Evolutionary conservation across 441 rosid genomes (phyloP), one percentile per base, ranked within the genome.

Genomic region (Adansonia rubrostipa): DNA sequence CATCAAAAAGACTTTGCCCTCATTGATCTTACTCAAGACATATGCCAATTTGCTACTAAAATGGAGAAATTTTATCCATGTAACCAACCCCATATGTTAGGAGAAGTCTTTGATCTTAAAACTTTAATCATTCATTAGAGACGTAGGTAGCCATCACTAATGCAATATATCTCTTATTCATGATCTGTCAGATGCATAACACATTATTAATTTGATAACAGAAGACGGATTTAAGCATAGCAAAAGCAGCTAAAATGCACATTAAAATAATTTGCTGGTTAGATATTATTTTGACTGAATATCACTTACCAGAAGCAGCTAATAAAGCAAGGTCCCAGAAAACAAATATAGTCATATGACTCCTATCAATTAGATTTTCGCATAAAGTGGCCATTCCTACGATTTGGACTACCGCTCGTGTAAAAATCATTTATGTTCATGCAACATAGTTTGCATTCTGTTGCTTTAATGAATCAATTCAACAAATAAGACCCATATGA

Each of bases 391-490:
- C 53, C 56, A 68, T 19, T 20, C 56, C 11, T 6, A 47, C 17
- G 8, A 68, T 36, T 20, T 13, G 10, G 17, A 68, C 73, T 68
- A 54, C 17, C 17, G 13, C 45, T 71, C 44, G 6, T 53, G 45
- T 61, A 51, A 15, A 71, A 15, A 53, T 51, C 6, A 28, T 28
- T 9, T 53, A 6, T 2, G 45, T 70, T 70, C 60, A 14, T 24
- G 22, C 14, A 15, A 71, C 15, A 51, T 15, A n/a, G 60, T 42
- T 50, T 48, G 60, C 20, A 7, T 48, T 48, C 1, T 45, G 17
- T 68, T 68, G 54, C 36, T 70, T 48, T 45, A 71, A 71, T 71
- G 13, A 28, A 28, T 50, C 51, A 54, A 10, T 54, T 13, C 15
- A 9, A 70, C 20, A 24, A 71, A 71, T 10, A 71, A n/a, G 62